Percentiles rank a stretch among this genome's conserved stretches.
Evolutionary conservation across 2,329 filamentous ascomycete species (phyloP).

Genomic region (Cryphonectria japonica): DNA sequence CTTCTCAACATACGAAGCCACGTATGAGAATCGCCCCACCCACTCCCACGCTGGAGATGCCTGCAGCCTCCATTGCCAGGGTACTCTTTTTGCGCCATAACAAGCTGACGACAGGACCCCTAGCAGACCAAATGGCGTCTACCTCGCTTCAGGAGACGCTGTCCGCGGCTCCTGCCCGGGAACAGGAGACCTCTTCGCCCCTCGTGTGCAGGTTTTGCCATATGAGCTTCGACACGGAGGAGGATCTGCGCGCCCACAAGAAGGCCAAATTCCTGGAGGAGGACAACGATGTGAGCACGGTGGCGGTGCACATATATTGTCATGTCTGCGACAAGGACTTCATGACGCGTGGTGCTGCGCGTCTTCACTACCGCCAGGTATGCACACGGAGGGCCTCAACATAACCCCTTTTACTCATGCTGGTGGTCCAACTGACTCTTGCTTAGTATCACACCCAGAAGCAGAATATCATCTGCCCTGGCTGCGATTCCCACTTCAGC

Average conservation of each 20-base stretch:
- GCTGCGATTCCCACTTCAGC: slow-evolving; percentile 46
- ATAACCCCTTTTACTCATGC: too few species aligned
- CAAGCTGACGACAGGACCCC: background rate
- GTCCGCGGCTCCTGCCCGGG: background rate
- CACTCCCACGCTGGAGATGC: background rate
- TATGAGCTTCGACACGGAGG: slow-evolving; percentile 27
- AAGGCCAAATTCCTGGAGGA: slow-evolving; percentile 37
- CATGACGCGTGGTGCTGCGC: slow-evolving; percentile 37
- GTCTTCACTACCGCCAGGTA: slow-evolving; percentile 43
- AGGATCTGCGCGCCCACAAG: slow-evolving; percentile 33
- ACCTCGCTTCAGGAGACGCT: too few species aligned
- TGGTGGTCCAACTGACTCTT: background rate
- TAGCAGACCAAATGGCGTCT: background rate
- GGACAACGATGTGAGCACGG: slow-evolving; percentile 4
- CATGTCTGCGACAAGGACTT: slow-evolving; percentile 44
- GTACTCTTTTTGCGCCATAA: too few species aligned
- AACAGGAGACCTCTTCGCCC: background rate
- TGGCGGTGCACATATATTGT: slow-evolving; percentile 42
- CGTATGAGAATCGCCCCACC: background rate
- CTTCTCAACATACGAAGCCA: background rate
- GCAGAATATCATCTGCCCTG: slow-evolving; percentile 52
- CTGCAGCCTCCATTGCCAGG: too few species aligned
- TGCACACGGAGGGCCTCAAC: slow-evolving; percentile 12
- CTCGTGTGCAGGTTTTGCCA: slow-evolving; percentile 28
- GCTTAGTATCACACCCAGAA: slow-evolving; percentile 43